Conservation (phyloP, 495 filamentous ascomycete species). For the Penicillium robsamsonii region DNA sequence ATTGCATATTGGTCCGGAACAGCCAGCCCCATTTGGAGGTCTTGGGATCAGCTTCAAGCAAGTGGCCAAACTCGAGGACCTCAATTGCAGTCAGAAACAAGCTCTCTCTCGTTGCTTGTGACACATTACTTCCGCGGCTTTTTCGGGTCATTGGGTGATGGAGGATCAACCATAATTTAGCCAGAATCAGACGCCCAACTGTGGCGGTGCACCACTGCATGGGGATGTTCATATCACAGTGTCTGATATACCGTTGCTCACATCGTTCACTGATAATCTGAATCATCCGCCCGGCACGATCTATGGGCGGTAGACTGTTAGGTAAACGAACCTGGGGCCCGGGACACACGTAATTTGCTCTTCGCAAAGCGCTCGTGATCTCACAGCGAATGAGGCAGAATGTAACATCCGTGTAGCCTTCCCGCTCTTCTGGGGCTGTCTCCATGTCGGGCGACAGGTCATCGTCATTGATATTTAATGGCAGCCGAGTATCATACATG, state of each 20-base stretch:
- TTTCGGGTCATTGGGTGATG: constrained; percentile 58
- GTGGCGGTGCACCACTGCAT: constrained; percentile 71
- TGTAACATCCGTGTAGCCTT: constrained; percentile 73
- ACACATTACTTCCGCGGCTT: constrained; percentile 32
- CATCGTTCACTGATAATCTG: constrained; percentile 59
- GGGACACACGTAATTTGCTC: constrained; percentile 35
- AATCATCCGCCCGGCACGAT: constrained; percentile 63
- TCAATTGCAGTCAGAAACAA: constrained; percentile 75
- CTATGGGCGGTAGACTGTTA: constrained; percentile 24
- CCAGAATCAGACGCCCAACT: constrained; percentile 63
- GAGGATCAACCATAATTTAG: constrained; percentile 64
- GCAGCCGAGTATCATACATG: constrained; percentile 71
- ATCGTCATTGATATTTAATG: constrained; percentile 75
- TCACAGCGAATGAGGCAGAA: constrained; percentile 72
- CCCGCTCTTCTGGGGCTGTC: constrained; percentile 55
- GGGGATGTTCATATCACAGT: constrained; percentile 54
- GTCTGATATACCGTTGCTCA: constrained; percentile 57
- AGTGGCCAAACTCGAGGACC: constrained; percentile 67
- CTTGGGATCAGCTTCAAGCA: constrained; percentile 60
- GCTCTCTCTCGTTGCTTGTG: constrained; percentile 62
- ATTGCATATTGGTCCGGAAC: constrained; percentile 77
- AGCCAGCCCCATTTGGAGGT: constrained; percentile 76
- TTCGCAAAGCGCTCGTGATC: constrained; percentile 48
- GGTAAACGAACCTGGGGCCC: constrained; percentile 23
- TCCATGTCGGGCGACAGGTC: constrained; percentile 68